Evolutionary conservation across 495 filamentous ascomycete species (phyloP), one percentile per base, ranked within the genome.

Genomic region (Geopyxis carbonaria): DNA sequence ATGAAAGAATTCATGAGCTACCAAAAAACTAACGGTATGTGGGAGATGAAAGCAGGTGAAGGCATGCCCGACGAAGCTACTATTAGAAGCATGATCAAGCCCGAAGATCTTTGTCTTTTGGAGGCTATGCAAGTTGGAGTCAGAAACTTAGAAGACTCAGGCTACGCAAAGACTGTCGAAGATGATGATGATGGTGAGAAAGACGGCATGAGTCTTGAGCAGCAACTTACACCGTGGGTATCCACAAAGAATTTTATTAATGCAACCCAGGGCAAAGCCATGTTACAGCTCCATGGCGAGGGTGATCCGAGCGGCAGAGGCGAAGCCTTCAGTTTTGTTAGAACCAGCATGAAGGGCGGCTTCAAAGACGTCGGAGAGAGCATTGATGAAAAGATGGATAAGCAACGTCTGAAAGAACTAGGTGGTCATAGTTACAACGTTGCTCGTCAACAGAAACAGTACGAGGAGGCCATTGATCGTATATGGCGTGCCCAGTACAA

Each of bases 391-490:
- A 91, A 82, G 43, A 72, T 92, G 27, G 79, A 81, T 39, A 75
- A 74, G n/a, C 69, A 78, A 45, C 72, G 80, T 46, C 67, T 78
- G 40, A 91, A 92, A 51, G 85, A 89, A 19, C 80, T 86, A 44
- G 83, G 85, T 23, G 87, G 89, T 2, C 89, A 99, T 57, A 80
- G 75, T 55, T 99, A 99, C 63, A 99, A 99, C 47, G 89, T 99
- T 40, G 83, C 83, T 42, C 68, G 74, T 38, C 89, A 99, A 58
- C 80, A 94, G 53, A 72, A 70, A 34, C 72, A 78, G 28, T 99
- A 99, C 58, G 84, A 91, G 45, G 70, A 80, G 5, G 77, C 80
- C 8, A 92, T 95, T 41, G 73, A 73, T 15, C 70, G 75, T 13
- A 93, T 95, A 43, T 99, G 89, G 89, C 73, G 80, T 21, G 68